Base-by-base conservation (phyloP, 345 rosid species). In the Litchi chinensis region DNA sequence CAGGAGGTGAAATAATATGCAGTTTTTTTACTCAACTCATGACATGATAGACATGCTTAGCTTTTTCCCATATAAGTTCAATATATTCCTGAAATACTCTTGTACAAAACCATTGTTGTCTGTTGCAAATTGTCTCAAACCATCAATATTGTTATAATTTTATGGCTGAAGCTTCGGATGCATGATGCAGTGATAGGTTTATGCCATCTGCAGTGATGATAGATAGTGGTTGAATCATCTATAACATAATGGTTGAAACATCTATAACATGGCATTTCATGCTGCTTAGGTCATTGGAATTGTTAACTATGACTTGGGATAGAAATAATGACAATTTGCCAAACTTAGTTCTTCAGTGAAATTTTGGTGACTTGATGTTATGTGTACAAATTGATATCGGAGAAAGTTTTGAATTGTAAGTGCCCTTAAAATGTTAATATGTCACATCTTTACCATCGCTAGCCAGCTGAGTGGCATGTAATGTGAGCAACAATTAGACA, bases 1-100 rank as follows among this genome's bases (percentile, higher is more conserved):
- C 98, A 52, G 99, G 94, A 92, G 99, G 98, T 94, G 79, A 86
- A 74, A 80, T 63, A 56, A 19, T 10, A 24, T 73, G 65, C 46
- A 83, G 37, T 68, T 37, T 39, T 6, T 65, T 43, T 13, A 57
- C 22, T 43, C 19, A 60, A 69, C 15, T 69, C 19, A 41, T 59
- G 16, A 12, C 68, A 69, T 70, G 76, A 71, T 43, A 68, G 32
- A 43, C 8, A 69, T 63, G 26, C 39, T 22, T 15, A 43, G 69
- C 22, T 73, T 37, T 41, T 56, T 57, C 63, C 44, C 52, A 21
- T n/a, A 57, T 73, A 40, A 57, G 48, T 59, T 40, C 26, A 73
- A 5, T 21, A n/a, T 39, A 10, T 73, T 41, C 52, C 63, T n/a
- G 28, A 73, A 73, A 60, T 56, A 44, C 48, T 19, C 65, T 2